Evolutionary conservation across 192 early-diverging fungal species (phyloP), one percentile per base, ranked within the genome.

Genomic region (Cetraspora pellucida): DNA sequence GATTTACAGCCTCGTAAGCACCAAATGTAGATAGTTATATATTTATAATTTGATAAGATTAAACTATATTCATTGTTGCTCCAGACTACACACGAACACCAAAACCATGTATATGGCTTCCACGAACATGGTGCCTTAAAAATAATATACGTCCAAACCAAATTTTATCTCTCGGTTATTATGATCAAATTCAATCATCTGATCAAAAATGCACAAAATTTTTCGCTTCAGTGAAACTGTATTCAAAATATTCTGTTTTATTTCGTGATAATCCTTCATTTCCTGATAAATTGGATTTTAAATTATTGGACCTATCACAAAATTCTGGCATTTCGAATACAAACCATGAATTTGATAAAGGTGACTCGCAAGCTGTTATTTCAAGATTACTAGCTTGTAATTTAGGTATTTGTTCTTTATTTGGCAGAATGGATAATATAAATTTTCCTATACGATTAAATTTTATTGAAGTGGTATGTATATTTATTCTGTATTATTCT

Each of bases 201-300:
- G 31, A 65, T 31, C 31, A 27, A 65, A 65, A 37, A 17, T 10
- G 19, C 11, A 25, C 17, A 47, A 68, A 68, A 68, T 46, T 37
- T 68, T 68, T 47, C 47, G 66, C 66, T 46, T 47, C 45, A 14
- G 23, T 68, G 3, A 68, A 68, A 68, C 27, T 68, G 13, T 68
- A 68, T 68, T 68, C 66, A 25, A 68, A 68, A 68, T 27, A 27
- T 68, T 68, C 66, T 23, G 66, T 21, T 46, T 68, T 68, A 47
- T 68, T 68, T 68, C 37, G 45, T 47, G 37, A 21, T 21, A 68
- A 14, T 25, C 27, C 27, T 6, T 19, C 21, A 23, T 68, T 68
- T 46, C 66, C 66, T 21, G 45, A 68, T 13, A 45, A 68, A 49
- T 68, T 68, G 10, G 23, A 67, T 46, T 67, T 67, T 47, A 9